Conservation (phyloP, 768 basidiomycete genomes). For the Mycena metata region DNA sequence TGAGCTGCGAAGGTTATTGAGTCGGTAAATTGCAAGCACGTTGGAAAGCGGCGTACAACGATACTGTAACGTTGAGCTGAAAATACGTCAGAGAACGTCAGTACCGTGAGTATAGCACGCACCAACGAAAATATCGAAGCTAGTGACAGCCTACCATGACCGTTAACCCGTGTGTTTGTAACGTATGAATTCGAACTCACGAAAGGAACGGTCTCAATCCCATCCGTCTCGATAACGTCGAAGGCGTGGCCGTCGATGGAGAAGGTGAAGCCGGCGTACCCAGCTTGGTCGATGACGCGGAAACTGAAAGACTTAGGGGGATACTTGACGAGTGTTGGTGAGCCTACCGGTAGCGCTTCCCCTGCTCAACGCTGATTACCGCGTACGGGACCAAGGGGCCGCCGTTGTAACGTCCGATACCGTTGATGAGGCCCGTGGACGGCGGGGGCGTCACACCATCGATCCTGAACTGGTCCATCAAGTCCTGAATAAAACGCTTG, state of each 20-base stretch:
- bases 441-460: slow-evolving; percentile 39
- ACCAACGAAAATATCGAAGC: slow-evolving; percentile 46
- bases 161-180: not conserved
- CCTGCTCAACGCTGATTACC: slow-evolving; percentile 50
- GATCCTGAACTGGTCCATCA: slow-evolving; percentile 41
- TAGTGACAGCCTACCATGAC: slow-evolving; percentile 40
- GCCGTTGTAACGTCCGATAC: slow-evolving; percentile 35
- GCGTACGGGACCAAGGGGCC: slow-evolving; percentile 53
- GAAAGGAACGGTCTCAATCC: slow-evolving; percentile 44
- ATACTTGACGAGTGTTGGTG: not conserved
- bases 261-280: slow-evolving; percentile 45
- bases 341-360: slow-evolving; percentile 41
- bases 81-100: not conserved
- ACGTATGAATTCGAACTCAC: not conserved
- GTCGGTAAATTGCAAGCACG: not conserved
- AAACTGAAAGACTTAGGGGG: slow-evolving; percentile 51
- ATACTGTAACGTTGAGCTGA: slow-evolving; percentile 48
- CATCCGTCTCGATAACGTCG: slow-evolving; percentile 53
- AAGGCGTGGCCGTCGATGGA: slow-evolving; percentile 46
- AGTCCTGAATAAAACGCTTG: no score
- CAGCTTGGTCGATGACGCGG: slow-evolving; percentile 56
- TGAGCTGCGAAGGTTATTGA: slow-evolving; percentile 11
- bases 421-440: slow-evolving; percentile 32
- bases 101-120: not conserved
- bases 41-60: slow-evolving; percentile 32